A percentile compares a stretch with the other conserved stretches of the same genome.
phyloP scores from a whole-genome alignment of 371 early-diverging fungal species.

The Choanephora cucurbitarum region DNA sequence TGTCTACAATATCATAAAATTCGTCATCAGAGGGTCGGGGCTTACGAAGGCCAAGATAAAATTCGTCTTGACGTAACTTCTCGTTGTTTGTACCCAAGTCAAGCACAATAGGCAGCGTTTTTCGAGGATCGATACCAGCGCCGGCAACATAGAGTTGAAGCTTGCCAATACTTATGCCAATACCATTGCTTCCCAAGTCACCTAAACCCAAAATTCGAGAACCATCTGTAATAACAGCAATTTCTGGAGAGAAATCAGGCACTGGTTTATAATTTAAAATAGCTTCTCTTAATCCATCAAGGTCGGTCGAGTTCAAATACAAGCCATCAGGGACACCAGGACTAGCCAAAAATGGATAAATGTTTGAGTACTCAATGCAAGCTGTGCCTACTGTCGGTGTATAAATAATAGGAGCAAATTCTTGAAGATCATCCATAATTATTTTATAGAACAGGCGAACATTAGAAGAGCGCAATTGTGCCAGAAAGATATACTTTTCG shows the following conservation, averaged over 20 bases:
- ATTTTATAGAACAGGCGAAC: slow-evolving; percentile 79
- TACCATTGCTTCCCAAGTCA: slow-evolving; percentile 86
- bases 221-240: slow-evolving; percentile 91
- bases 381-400: slow-evolving; percentile 94
- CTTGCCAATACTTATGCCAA: slow-evolving; percentile 92
- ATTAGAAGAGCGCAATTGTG: slow-evolving; percentile 76
- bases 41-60: slow-evolving; percentile 78
- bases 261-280: slow-evolving; percentile 65
- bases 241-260: slow-evolving; percentile 58
- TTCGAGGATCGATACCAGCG: slow-evolving; percentile 85
- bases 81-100: slow-evolving; percentile 90
- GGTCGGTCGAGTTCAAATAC: slow-evolving; percentile 69
- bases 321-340: slow-evolving; percentile 82
- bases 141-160: slow-evolving; percentile 89
- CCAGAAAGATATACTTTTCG: slow-evolving; percentile 83
- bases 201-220: slow-evolving; percentile 91
- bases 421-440: slow-evolving; percentile 73
- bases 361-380: slow-evolving; percentile 86
- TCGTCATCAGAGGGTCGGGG: slow-evolving; percentile 39
- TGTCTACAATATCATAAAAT: slow-evolving; percentile 81
- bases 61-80: slow-evolving; percentile 70
- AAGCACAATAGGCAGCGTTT: slow-evolving; percentile 83
- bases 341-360: slow-evolving; percentile 79
- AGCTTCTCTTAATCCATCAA: slow-evolving; percentile 63
- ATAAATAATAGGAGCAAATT: slow-evolving; percentile 82